These are phyloP conservation scores for Cavenderia fasciculata DNA, from an alignment of 78 protist species.

Conservation along the genomic window DNA sequence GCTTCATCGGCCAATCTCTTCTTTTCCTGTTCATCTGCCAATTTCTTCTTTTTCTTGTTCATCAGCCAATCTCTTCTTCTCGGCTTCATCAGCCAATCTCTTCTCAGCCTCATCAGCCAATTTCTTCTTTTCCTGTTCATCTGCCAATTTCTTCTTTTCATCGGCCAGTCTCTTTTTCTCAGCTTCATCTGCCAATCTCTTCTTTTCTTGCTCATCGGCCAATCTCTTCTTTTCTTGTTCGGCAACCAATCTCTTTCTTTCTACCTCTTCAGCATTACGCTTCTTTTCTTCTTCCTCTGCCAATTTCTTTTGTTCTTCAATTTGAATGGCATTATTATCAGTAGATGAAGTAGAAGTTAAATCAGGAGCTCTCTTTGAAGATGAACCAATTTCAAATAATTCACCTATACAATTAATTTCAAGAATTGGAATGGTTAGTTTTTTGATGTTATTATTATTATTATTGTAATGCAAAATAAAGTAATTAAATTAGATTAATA, in stretches of 20 bases:
- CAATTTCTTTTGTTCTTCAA: constrained; percentile 23
- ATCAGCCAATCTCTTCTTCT: constrained; percentile 2
- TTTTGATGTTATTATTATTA: neutral
- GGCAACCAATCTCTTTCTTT: neutral
- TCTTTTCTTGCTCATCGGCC: constrained; percentile 4
- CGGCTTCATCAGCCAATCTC: neutral
- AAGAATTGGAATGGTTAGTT: neutral
- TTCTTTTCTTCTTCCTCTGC: neutral
- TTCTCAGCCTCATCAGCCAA: constrained; percentile 23
- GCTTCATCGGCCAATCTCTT: constrained; percentile 36
- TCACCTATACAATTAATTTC: neutral
- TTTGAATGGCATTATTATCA: neutral
- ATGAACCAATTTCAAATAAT: neutral
- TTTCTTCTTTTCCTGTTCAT: neutral
- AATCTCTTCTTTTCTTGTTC: neutral
- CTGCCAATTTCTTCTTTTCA: neutral
- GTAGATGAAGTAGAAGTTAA: neutral
- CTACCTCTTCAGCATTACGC: neutral
- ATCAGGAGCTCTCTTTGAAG: neutral
- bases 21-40: neutral
- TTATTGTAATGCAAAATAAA: neutral
- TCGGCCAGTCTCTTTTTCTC: constrained; percentile 5
- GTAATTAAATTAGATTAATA: neutral
- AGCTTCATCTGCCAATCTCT: constrained; percentile 20
- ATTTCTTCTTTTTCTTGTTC: neutral